Evolutionary conservation across 2,329 filamentous ascomycete species (phyloP).

Genomic region (Exophiala mesophila): DNA sequence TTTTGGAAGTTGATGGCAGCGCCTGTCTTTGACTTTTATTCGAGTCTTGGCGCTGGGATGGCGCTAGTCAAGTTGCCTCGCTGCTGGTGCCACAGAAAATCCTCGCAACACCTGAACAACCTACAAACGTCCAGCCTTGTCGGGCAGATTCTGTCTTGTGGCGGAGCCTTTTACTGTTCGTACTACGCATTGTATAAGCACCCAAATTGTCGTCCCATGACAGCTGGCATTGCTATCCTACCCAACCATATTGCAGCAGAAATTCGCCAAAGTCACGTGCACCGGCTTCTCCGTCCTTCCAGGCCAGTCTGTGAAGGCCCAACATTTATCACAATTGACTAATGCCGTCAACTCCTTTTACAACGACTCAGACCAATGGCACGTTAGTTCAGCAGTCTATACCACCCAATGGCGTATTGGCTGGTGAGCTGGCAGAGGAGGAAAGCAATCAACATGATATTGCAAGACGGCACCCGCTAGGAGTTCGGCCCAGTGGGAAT

Average conservation of each 20-base stretch:
- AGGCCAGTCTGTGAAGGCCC: conserved; percentile 1
- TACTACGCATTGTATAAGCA: too few relatives aligned
- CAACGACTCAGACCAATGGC: conserved; percentile 2
- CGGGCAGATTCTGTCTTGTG: conserved; percentile 6
- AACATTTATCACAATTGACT: conserved; percentile 2
- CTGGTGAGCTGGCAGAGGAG: neutral
- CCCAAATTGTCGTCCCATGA: too few relatives aligned
- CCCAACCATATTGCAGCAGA: too few relatives aligned
- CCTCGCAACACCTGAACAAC: neutral
- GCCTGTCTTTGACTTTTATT: conserved; percentile 7
- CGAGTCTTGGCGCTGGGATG: conserved; percentile 3
- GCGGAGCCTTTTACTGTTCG: too few relatives aligned
- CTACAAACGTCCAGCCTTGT: conserved; percentile 13
- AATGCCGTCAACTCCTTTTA: conserved; percentile 11
- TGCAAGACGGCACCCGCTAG: conserved; percentile 73
- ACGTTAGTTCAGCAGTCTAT: neutral
- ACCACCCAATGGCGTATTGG: neutral
- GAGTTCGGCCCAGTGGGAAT: conserved; percentile 84
- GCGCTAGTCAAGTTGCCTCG: conserved; percentile 9
- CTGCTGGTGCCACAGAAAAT: conserved; percentile 1
- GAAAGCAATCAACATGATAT: neutral
- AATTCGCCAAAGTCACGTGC: conserved; percentile 10
- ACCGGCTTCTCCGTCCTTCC: conserved; percentile 5
- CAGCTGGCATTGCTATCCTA: too few relatives aligned
- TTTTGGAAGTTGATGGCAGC: conserved; percentile 9